Percentiles rank a stretch among this genome's conserved stretches.
These are phyloP conservation scores for Knoxdaviesia proteae DNA, from an alignment of 2,329 filamentous ascomycete genomes.

Conservation along the genomic window DNA sequence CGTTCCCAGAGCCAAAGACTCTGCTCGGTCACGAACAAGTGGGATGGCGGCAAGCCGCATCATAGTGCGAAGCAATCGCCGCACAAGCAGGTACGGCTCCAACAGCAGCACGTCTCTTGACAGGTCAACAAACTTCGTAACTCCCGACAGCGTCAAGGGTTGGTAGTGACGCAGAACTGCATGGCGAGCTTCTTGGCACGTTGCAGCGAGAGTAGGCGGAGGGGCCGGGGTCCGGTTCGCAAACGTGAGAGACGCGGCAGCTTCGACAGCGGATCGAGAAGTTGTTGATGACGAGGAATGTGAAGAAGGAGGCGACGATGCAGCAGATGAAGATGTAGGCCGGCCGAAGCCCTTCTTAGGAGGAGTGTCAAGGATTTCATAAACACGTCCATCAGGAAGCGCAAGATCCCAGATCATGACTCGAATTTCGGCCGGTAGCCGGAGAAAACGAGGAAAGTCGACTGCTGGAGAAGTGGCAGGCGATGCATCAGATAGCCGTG, in stretches of 20 bases:
- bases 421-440: conserved; percentile 22
- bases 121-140: conserved; percentile 25
- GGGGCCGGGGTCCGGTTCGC: conserved; percentile 23
- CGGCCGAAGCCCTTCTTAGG: conserved; percentile 6
- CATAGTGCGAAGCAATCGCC: conserved; percentile 22
- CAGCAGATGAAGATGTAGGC: too few relatives aligned
- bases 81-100: conserved; percentile 25
- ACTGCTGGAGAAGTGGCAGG: too few relatives aligned
- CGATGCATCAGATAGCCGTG: too few relatives aligned
- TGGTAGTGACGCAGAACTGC: conserved; percentile 21
- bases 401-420: conserved; percentile 24
- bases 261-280: neutral
- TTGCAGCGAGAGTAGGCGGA: conserved; percentile 20
- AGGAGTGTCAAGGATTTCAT: conserved; percentile 22
- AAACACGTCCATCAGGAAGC: conserved; percentile 22
- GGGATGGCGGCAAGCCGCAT: conserved; percentile 24
- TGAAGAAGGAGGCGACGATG: too few relatives aligned
- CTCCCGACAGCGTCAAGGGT: conserved; percentile 20
- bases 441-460: conserved; percentile 4
- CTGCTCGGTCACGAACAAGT: conserved; percentile 18
- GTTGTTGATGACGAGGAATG: too few relatives aligned
- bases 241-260: conserved; percentile 21
- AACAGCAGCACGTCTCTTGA: conserved; percentile 23
- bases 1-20: conserved; percentile 21
- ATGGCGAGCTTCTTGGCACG: conserved; percentile 21